Evolutionary conservation across 805 yeast genomes (phyloP), one percentile per base, ranked within the genome.

Genomic region (Teunomyces stri): DNA sequence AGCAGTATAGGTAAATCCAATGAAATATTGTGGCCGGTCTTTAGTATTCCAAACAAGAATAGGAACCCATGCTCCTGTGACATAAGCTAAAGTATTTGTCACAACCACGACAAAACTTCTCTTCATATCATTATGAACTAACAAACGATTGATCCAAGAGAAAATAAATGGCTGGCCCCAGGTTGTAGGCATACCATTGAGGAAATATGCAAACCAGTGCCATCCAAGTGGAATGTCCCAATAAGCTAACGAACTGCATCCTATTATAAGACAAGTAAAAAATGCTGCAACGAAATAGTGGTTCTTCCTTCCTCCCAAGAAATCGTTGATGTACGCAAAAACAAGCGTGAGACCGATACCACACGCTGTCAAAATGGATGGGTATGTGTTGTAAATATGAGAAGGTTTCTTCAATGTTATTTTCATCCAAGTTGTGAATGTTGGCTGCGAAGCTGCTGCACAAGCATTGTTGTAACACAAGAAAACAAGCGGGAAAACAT

Each of bases 91-190:
- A 5, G 65, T 63, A 46, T 71, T 71, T 9, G 75, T 71, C 27
- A 56, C 50, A 4, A 71, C 73, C 16, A 70, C 67, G n/a, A 69
- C 60, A 45, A 70, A 70, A 45, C 42, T 49, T 61, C 70, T 56
- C 59, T 69, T 65, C 71, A 68, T 59, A 55, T 75, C 80, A 49
- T 76, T 75, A 6, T 66, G 57, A 21, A 67, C 65, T 15, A 80
- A 56, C 21, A 73, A 54, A 31, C 79, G 64, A 55, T 80, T 80
- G 31, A 79, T 72, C 85, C 85, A 81, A 2, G 81, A 67, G 50
- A 74, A 80, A 11, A 79, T 76, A 52, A 76, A 70, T 2, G 84
- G 83, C 61, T 78, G 84, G 1, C 82, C 84, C 74, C 73, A 73
- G 3, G 76, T 56, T 0, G 75, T 64, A 7, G 82, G 81, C 12